phyloP scores from a whole-genome alignment of 371 early-diverging fungal genomes.

The Smittium mucronatum region DNA sequence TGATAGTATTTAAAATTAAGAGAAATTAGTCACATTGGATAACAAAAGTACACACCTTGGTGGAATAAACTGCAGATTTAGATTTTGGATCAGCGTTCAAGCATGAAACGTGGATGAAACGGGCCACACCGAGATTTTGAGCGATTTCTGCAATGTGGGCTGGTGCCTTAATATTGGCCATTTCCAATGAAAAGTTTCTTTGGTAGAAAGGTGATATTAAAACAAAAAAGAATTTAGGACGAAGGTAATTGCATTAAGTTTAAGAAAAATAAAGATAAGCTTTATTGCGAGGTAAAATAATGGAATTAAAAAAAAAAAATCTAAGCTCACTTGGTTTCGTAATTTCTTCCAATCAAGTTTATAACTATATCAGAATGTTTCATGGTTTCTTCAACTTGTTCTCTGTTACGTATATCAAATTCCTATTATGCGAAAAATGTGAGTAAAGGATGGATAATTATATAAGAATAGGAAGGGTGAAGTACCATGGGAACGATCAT shows the following conservation, averaged over 20 bases:
- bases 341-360: constrained; percentile 87
- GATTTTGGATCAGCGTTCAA: constrained; percentile 71
- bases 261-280: neutral
- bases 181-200: constrained; percentile 69
- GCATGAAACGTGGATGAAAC: constrained; percentile 81
- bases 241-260: constrained; percentile 33
- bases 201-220: neutral
- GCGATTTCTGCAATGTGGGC: constrained; percentile 65
- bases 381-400: constrained; percentile 66
- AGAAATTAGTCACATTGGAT: neutral
- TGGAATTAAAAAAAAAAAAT: neutral
- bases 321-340: constrained; percentile 50
- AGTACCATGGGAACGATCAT: constrained; percentile 63
- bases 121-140: constrained; percentile 69
- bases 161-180: constrained; percentile 77
- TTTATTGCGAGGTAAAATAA: too few species aligned
- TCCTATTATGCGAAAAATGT: constrained; percentile 27
- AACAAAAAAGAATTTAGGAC: constrained; percentile 9
- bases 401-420: constrained; percentile 78
- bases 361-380: constrained; percentile 88
- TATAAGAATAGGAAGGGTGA: neutral
- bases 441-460: constrained; percentile 20
- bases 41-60: constrained; percentile 40
- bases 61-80: constrained; percentile 57
- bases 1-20: neutral